Base-by-base conservation (phyloP, 2,329 filamentous ascomycete genomes). In the Periconia digitata region DNA sequence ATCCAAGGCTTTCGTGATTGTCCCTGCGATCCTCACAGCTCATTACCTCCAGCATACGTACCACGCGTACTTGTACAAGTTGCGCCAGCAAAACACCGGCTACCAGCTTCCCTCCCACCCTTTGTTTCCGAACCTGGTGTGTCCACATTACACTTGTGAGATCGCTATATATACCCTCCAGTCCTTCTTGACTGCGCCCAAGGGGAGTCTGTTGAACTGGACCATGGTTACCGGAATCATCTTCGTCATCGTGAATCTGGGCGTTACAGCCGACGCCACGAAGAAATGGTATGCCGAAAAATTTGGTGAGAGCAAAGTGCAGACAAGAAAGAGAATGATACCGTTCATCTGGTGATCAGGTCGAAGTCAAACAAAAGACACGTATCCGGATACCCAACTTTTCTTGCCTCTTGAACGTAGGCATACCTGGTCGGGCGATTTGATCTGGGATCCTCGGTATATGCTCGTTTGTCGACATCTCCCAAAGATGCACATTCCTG, bases 141-240 rank as follows among this genome's bases (percentile, higher is more conserved):
- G 89, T 60, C 91, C 94, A 16, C 94, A 99, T 72, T 99, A 97
- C 71, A 88, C 88, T 3, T 90, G 87, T 63, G 94, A 97, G 74
- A 92, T 89, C 65, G 67, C 87, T 35, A 83, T 96, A 49, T 97
- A 99, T 68, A 66, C 91, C 17, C 81, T 86, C n/a, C 73, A 99
- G 55, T 82, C 90, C 2, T 72, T 94, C 39, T 70, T 87, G 34
- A 85, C 86, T 23, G 90, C 92, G 1, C 91, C 92, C 0, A 62
- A 73, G 7, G 87, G 85, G 10, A 72, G 76, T 24, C 54, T 81
- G 46, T 68, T 90, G 49, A 96, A 96, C 71, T 81, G 76, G 66
- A 92, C 92, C 0, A 69, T 96, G 37, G 63, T 88, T 29, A 83
- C 83, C 47, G 89, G 83, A 6, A 63, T 89, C 35, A 60, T 84